Conservation (phyloP, 305 asterid species). For the Fraxinus sp. region DNA sequence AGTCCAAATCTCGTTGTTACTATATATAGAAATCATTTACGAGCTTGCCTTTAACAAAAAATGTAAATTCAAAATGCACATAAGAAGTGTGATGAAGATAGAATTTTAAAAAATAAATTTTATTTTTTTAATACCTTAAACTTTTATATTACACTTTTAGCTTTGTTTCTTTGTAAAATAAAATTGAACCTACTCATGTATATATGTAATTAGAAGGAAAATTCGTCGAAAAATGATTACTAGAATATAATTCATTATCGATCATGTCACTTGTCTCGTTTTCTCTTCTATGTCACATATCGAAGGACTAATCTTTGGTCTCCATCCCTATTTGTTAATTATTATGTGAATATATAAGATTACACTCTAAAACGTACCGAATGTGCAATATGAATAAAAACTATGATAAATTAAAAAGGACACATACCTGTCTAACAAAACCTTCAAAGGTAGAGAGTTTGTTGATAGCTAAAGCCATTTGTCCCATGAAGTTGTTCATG, state of each 20-base stretch:
- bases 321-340: not conserved
- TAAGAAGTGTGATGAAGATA: not conserved
- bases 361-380: not conserved
- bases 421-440: conserved; percentile 58
- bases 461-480: conserved; percentile 66
- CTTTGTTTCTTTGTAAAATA: not conserved
- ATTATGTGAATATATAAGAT: not conserved
- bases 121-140: not conserved
- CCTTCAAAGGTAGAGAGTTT: conserved; percentile 58
- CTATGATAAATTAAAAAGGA: not conserved
- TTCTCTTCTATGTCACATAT: not conserved
- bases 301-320: not conserved
- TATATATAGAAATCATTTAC: not conserved
- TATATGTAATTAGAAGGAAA: not conserved
- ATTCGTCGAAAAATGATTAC: not conserved
- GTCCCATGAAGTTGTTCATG: conserved; percentile 51
- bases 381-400: not conserved
- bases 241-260: not conserved
- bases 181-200: not conserved
- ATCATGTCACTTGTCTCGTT: not conserved
- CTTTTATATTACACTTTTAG: not conserved
- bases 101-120: not conserved
- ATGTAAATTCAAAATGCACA: not conserved
- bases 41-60: not conserved
- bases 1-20: not conserved